These are phyloP conservation scores for Candida ipomoeae DNA, from an alignment of 805 yeast genomes.

Conservation along the genomic window DNA sequence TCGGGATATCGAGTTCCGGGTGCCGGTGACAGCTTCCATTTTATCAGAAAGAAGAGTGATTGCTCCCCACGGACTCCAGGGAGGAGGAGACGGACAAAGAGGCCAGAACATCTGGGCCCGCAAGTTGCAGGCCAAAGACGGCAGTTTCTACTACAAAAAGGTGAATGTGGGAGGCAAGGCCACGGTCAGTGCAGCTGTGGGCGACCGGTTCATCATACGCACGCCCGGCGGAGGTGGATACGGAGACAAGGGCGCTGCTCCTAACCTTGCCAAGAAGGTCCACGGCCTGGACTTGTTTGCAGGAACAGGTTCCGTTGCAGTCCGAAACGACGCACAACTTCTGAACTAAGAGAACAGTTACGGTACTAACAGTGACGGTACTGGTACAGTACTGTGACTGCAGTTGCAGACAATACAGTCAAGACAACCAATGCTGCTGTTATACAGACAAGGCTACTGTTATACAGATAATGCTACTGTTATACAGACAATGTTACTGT, in stretches of 20 bases:
- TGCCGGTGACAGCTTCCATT: constrained; percentile 35
- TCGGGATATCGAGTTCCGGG: constrained; percentile 19
- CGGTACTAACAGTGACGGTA: too few species aligned
- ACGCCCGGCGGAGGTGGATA: constrained; percentile 47
- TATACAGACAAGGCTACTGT: too few species aligned
- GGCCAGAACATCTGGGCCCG: constrained; percentile 49
- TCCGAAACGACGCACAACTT: constrained; percentile 32
- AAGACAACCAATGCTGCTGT: too few species aligned
- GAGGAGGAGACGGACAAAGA: constrained; percentile 72
- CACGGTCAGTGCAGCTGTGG: constrained; percentile 26
- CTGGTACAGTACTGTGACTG: too few species aligned
- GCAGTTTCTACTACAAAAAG: constrained; percentile 18
- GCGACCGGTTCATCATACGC: constrained; percentile 38
- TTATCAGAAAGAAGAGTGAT: constrained; percentile 79
- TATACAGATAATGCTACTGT: too few species aligned
- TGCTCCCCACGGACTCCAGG: constrained; percentile 83
- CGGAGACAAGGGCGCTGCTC: constrained; percentile 19
- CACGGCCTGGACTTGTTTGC: constrained; percentile 18
- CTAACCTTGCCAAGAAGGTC: constrained; percentile 2
- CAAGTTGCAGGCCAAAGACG: constrained; percentile 16
- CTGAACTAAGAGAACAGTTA: constrained; percentile 25
- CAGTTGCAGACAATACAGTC: too few species aligned
- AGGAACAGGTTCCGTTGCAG: constrained; percentile 36
- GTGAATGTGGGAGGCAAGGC: constrained; percentile 20
- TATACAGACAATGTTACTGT: too few species aligned